Conservation (phyloP, 2,329 filamentous ascomycete species). For the Whalleya microplaca region DNA sequence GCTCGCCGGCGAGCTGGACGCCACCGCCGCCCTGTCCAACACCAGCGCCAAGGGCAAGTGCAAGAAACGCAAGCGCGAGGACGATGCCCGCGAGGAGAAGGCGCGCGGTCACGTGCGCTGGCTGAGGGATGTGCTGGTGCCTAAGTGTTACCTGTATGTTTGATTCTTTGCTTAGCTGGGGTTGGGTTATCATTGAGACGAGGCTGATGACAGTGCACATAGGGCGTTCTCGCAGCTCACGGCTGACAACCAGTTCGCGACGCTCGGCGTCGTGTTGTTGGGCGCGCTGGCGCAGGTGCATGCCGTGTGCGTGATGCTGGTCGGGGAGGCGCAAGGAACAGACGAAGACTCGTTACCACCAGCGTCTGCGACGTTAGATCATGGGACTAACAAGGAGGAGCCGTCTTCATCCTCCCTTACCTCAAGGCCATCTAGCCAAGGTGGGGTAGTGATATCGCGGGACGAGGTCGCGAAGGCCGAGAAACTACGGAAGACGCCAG, state of each 20-base stretch:
- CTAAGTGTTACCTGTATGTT: constrained; percentile 50
- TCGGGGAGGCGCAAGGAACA: constrained; percentile 25
- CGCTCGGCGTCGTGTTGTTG: constrained; percentile 71
- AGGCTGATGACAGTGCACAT: too few species aligned
- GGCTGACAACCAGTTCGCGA: constrained; percentile 73
- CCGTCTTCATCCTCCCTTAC: too few species aligned
- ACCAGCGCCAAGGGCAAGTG: constrained; percentile 32
- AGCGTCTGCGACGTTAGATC: not conserved
- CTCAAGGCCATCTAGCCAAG: not conserved
- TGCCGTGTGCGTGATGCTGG: constrained; percentile 45
- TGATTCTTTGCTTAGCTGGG: constrained; percentile 5
- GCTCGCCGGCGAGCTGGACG: constrained; percentile 49
- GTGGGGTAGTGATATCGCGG: constrained; percentile 29
- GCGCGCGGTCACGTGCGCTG: constrained; percentile 40
- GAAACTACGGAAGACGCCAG: constrained; percentile 13
- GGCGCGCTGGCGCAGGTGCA: constrained; percentile 64
- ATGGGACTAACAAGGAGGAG: too few species aligned
- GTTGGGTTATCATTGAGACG: too few species aligned
- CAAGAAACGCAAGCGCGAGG: constrained; percentile 45
- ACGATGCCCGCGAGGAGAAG: constrained; percentile 11
- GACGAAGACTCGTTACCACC: not conserved
- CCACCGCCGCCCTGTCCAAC: constrained; percentile 20
- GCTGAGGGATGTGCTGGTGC: constrained; percentile 45
- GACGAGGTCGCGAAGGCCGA: constrained; percentile 30
- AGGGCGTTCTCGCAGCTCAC: constrained; percentile 71